phyloP scores from a whole-genome alignment of 2,329 filamentous ascomycete genomes.

The Cercospora berteroae region DNA sequence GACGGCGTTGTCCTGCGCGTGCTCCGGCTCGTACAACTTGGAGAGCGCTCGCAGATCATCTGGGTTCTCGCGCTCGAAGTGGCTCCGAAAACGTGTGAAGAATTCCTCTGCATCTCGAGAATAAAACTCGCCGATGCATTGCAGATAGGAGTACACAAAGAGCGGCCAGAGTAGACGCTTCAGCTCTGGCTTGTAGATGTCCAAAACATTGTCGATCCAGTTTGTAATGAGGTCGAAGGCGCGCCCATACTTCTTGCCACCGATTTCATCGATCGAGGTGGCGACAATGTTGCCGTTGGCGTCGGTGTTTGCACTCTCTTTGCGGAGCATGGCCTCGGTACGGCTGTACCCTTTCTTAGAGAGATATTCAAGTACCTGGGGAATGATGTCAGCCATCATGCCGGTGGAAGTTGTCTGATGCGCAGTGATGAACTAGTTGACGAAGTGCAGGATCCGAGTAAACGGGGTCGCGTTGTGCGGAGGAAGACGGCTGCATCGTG shows the following conservation, averaged over 20 bases:
- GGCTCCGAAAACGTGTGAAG: conserved; percentile 64
- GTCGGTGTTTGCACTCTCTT: conserved; percentile 82
- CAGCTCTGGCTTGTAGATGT: conserved; percentile 93
- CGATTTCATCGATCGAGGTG: conserved; percentile 61
- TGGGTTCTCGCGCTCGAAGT: conserved; percentile 73
- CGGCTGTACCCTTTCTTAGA: conserved; percentile 91
- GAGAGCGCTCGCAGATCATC: conserved; percentile 78
- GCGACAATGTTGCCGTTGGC: conserved; percentile 75
- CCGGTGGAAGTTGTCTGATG: neutral
- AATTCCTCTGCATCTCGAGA: conserved; percentile 71
- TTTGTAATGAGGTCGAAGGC: conserved; percentile 56
- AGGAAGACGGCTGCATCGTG: neutral
- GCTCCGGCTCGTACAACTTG: conserved; percentile 71
- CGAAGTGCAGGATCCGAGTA: neutral
- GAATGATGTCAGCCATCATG: conserved; percentile 23
- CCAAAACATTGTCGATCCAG: conserved; percentile 89
- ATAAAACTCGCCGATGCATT: conserved; percentile 71
- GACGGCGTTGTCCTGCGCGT: conserved; percentile 72
- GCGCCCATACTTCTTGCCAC: conserved; percentile 73
- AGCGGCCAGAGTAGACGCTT: conserved; percentile 86
- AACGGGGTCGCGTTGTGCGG: neutral
- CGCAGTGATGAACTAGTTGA: neutral
- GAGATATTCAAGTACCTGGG: conserved; percentile 85
- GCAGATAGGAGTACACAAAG: conserved; percentile 89
- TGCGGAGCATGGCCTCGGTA: conserved; percentile 87